These are phyloP conservation scores for Endotrypanum monterogeii DNA, from an alignment of 208 protist species.

Conservation along the genomic window DNA sequence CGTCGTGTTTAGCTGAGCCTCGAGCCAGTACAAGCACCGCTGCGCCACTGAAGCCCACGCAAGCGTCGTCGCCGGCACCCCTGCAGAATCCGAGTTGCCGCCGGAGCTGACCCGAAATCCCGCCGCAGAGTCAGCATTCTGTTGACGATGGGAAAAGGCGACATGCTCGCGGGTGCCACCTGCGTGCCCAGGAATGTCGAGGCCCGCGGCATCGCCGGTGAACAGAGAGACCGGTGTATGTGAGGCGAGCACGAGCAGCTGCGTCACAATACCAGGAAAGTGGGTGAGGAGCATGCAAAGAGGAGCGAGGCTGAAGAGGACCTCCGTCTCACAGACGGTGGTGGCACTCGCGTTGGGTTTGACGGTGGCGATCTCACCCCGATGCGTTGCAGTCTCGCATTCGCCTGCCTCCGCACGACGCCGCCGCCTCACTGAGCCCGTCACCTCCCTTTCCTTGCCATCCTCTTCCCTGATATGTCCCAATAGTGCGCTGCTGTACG, in stretches of 20 bases:
- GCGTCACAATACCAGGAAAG: constrained; percentile 22
- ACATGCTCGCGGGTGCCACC: not conserved
- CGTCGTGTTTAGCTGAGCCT: constrained; percentile 26
- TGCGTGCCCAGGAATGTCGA: not conserved
- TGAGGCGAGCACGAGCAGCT: constrained; percentile 35
- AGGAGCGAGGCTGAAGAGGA: constrained; percentile 14
- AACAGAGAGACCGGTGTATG: constrained; percentile 22
- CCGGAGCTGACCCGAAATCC: not conserved
- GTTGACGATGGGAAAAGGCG: not conserved
- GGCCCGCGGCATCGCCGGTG: constrained; percentile 1
- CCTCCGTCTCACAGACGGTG: not conserved
- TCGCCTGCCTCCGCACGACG: not conserved
- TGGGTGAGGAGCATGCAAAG: constrained; percentile 32
- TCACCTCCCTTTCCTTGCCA: not conserved
- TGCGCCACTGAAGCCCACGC: constrained; percentile 12
- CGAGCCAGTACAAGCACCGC: constrained; percentile 29
- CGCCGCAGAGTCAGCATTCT: not conserved
- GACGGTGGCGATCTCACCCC: not conserved
- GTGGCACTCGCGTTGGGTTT: not conserved
- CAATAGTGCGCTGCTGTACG: not conserved
- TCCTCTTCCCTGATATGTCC: not conserved
- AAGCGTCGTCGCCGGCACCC: not conserved
- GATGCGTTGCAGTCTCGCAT: not conserved
- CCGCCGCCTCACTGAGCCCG: not conserved
- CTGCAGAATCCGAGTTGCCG: not conserved